Percentiles rank a stretch among this genome's conserved stretches.
Conservation (phyloP, 1,284 basidiomycete species). For the Tilletia horrida region DNA sequence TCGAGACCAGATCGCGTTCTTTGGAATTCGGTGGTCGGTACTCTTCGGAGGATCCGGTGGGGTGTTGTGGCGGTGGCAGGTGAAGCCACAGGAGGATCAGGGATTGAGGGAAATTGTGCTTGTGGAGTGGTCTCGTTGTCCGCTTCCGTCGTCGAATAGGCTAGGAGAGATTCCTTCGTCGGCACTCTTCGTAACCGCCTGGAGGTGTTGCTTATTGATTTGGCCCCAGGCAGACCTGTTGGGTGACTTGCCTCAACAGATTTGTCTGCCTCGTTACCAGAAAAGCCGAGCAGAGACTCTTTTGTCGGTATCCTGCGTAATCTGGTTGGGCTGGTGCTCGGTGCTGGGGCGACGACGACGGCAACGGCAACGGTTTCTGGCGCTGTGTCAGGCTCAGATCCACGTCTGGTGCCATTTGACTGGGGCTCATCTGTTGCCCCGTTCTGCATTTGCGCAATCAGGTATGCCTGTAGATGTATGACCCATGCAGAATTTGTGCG, state of each 20-base stretch:
- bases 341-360: too few species aligned
- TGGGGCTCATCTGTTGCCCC: neutral
- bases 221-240: neutral
- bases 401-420: too few species aligned
- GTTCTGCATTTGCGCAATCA: conserved; percentile 23
- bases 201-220: too few species aligned
- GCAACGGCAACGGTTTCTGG: neutral
- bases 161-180: too few species aligned
- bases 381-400: too few species aligned
- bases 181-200: too few species aligned
- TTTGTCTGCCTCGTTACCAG: neutral
- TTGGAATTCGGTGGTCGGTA: neutral
- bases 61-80: too few species aligned
- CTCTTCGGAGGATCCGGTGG: neutral
- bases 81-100: too few species aligned
- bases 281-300: neutral
- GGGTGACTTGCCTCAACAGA: neutral
- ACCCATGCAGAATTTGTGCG: conserved; percentile 59
- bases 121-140: too few species aligned
- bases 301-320: neutral
- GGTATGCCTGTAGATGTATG: conserved; percentile 38
- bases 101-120: too few species aligned
- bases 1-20: conserved; percentile 26
- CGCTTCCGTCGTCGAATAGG: too few species aligned
- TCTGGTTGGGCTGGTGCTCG: conserved; percentile 2